A percentile compares a stretch with the other conserved stretches of the same genome.
Evolutionary conservation across 2,329 filamentous ascomycete species (phyloP).

Genomic region (Trichoderma citrinoviride): DNA sequence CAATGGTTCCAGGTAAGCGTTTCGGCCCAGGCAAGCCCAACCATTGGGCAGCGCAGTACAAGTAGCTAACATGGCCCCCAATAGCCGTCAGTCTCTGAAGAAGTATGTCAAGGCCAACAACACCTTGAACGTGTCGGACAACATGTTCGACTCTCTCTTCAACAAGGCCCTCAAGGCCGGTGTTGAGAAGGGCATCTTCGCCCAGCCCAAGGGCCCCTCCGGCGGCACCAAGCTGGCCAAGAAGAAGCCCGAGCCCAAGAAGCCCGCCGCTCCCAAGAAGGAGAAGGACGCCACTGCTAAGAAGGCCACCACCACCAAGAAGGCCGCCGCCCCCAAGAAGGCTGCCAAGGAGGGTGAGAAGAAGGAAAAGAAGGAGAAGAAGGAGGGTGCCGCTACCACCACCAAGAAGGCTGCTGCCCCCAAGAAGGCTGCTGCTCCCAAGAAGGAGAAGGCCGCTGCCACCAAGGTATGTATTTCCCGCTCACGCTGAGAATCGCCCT

Average conservation of each 20-base stretch:
- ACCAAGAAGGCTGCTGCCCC: constrained; percentile 43
- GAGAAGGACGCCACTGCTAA: constrained; percentile 37
- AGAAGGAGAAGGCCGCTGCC: constrained; percentile 38
- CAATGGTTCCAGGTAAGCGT: constrained; percentile 50
- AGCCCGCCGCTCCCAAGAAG: constrained; percentile 35
- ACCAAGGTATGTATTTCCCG: constrained; percentile 25
- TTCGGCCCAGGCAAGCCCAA: background rate
- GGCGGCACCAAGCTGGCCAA: constrained; percentile 91
- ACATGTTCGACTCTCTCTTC: constrained; percentile 70
- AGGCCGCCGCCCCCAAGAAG: constrained; percentile 34
- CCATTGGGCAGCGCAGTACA: background rate
- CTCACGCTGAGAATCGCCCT: constrained; percentile 29
- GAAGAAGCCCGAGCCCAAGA: constrained; percentile 56
- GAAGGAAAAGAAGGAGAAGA: constrained; percentile 35
- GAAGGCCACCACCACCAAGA: constrained; percentile 36
- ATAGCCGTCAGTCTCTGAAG: constrained; percentile 59
- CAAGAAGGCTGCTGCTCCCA: constrained; percentile 35
- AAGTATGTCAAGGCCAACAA: constrained; percentile 60
- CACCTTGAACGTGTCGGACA: constrained; percentile 46
- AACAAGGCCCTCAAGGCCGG: constrained; percentile 80
- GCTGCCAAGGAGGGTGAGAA: constrained; percentile 29
- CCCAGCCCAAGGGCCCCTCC: constrained; percentile 87
- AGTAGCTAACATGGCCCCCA: constrained; percentile 25
- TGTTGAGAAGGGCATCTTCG: constrained; percentile 82
- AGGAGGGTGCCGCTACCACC: constrained; percentile 47